Conservation (phyloP, 208 protist species). For the Leishmania aethiopica region DNA sequence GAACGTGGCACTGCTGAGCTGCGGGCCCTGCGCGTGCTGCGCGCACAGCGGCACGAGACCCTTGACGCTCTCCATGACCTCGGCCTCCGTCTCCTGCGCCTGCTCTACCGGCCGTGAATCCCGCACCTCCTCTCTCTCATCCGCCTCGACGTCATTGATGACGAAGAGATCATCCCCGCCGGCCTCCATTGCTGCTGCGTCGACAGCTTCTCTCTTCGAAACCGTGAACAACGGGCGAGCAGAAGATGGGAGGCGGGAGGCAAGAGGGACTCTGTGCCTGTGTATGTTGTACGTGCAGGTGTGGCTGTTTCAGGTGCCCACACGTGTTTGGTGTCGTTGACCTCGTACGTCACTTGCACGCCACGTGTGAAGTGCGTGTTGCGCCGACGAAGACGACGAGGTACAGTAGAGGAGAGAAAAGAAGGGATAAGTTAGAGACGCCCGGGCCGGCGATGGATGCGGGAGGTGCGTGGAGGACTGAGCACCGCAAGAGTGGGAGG, state of each 20-base stretch:
- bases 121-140: slow-evolving; percentile 5
- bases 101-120: not conserved
- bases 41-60: slow-evolving; percentile 76
- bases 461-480: not conserved
- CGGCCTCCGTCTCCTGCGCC: slow-evolving; percentile 30
- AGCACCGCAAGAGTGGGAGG: not conserved
- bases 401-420: not conserved
- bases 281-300: not conserved
- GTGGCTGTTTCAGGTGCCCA: not conserved
- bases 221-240: not conserved
- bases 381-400: not conserved
- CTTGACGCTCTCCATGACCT: slow-evolving; percentile 40
- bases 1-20: slow-evolving; percentile 69
- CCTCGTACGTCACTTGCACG: not conserved
- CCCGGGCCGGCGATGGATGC: not conserved
- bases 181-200: slow-evolving; percentile 1
- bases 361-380: not conserved
- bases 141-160: slow-evolving; percentile 24
- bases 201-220: not conserved
- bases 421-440: not conserved
- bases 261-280: not conserved
- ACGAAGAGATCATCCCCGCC: slow-evolving; percentile 35
- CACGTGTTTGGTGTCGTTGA: not conserved
- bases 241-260: not conserved
- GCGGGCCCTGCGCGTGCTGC: slow-evolving; percentile 56